Conservation (phyloP, 2,329 filamentous ascomycete species). For the Aspergillus neoniger region DNA sequence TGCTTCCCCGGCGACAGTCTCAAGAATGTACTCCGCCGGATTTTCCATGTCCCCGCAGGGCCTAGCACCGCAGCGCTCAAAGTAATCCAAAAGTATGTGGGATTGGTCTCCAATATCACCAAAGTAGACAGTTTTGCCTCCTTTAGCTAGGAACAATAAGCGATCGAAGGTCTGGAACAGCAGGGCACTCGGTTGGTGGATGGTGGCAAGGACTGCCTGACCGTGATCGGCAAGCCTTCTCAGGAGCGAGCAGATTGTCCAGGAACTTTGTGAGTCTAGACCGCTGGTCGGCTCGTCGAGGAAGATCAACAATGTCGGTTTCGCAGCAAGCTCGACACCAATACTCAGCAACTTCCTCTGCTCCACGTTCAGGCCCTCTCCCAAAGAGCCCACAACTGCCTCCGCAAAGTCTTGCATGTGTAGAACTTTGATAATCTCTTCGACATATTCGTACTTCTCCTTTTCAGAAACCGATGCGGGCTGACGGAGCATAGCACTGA, state of each 20-base stretch:
- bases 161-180: constrained; percentile 80
- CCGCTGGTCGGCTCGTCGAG: constrained; percentile 88
- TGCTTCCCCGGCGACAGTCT: constrained; percentile 55
- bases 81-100: constrained; percentile 60
- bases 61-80: constrained; percentile 62
- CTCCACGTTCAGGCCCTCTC: constrained; percentile 68
- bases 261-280: constrained; percentile 86
- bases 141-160: constrained; percentile 63
- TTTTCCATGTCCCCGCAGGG: constrained; percentile 64
- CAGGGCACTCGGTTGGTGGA: constrained; percentile 90
- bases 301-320: constrained; percentile 82
- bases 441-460: constrained; percentile 83
- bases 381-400: constrained; percentile 82
- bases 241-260: constrained; percentile 81
- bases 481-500: constrained; percentile 82
- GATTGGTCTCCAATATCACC: constrained; percentile 64
- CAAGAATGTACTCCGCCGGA: constrained; percentile 73
- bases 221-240: constrained; percentile 84
- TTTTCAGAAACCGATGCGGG: constrained; percentile 66
- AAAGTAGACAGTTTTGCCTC: constrained; percentile 68
- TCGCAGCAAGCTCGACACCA: constrained; percentile 88
- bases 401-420: constrained; percentile 89
- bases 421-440: constrained; percentile 82
- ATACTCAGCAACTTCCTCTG: constrained; percentile 78
- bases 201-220: constrained; percentile 87